Evolutionary conservation across 768 basidiomycete genomes (phyloP).

Genomic region (Steccherinum ochraceum): DNA sequence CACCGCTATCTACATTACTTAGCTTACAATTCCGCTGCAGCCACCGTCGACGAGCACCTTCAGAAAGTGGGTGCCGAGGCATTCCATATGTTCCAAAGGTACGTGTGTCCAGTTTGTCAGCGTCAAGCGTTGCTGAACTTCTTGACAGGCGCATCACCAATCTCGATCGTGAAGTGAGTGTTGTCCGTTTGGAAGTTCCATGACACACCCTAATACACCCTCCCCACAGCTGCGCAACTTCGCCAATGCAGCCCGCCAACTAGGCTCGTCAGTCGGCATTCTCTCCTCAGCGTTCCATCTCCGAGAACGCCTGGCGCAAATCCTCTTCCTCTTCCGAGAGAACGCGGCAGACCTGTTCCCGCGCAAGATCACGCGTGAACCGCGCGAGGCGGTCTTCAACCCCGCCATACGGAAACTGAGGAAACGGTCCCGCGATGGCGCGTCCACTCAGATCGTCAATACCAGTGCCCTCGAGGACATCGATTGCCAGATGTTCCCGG

Average conservation of each 20-base stretch:
- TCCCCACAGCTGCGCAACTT: constrained; percentile 58
- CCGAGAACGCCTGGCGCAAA: constrained; percentile 60
- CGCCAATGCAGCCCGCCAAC: constrained; percentile 67
- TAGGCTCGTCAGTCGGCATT: constrained; percentile 73
- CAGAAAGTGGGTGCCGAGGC: constrained; percentile 60
- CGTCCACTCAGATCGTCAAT: constrained; percentile 40
- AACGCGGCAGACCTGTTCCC: constrained; percentile 77
- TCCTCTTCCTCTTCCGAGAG: constrained; percentile 66
- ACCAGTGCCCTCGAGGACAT: constrained; percentile 51
- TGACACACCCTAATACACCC: constrained; percentile 1
- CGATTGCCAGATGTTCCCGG: constrained; percentile 61
- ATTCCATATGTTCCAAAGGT: constrained; percentile 62
- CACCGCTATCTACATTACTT: neutral
- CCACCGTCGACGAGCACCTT: constrained; percentile 63
- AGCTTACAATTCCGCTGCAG: constrained; percentile 23
- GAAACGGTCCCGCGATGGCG: constrained; percentile 20
- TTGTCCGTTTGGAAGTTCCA: neutral
- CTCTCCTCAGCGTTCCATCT: constrained; percentile 69
- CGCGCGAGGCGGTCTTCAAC: constrained; percentile 31
- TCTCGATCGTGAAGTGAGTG: constrained; percentile 56
- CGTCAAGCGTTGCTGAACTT: no score
- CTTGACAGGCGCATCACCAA: constrained; percentile 46
- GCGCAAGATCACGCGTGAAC: constrained; percentile 45
- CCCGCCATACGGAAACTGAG: constrained; percentile 28
- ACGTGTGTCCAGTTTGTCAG: constrained; percentile 10